Evolutionary conservation across 2,329 filamentous ascomycete species (phyloP), one percentile per base, ranked within the genome.

Genomic region (Cercospora sp.): DNA sequence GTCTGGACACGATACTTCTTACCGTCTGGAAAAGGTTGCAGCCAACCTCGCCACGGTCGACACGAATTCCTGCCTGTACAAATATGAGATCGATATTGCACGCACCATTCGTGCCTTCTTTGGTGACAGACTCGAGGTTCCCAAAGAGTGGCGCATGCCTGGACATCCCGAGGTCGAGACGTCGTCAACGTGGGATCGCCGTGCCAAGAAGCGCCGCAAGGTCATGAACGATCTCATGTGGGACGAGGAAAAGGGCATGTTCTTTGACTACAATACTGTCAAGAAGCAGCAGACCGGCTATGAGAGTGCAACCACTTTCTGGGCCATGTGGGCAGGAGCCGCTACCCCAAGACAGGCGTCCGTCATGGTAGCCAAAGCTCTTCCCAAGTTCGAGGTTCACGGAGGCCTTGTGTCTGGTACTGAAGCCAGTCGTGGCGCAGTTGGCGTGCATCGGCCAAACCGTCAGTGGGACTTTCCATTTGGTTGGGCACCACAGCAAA

Each of bases 381-480:
- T 99, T 53, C 95, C 94, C 33, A 90, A 89, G 73, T 94, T 99
- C 70, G 94, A 99, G 80, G 91, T 88, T 1, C 90, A 90, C 68
- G 95, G 95, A 33, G 95, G 95, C 7, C 84, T 99, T 18, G 86
- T 97, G 1, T 94, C 94, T 1, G 94, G 94, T 64, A 97, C 94
- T 0, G 89, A 97, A 78, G 88, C 93, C 79, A 97, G 93, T 64
- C 91, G 95, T 55, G 95, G 95, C 48, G 83, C 85, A 33, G 84
- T 97, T 69, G 89, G 91, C 12, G 81, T 97, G 45, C 88, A 94
- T 74, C 87, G 94, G 59, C 95, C 95, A 7, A 98, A 97, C 79
- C 89, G 95, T 74, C 95, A 99, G 79, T 99, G 95, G 95, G 95
- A 99, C 79, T 98, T 93, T 78, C 95, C 95, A 0, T 98, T 95